Percentiles rank a stretch among this genome's conserved stretches.
Evolutionary conservation across 176 grass and related monocot genomes (phyloP).

Genomic region (Aegilops longissima): DNA sequence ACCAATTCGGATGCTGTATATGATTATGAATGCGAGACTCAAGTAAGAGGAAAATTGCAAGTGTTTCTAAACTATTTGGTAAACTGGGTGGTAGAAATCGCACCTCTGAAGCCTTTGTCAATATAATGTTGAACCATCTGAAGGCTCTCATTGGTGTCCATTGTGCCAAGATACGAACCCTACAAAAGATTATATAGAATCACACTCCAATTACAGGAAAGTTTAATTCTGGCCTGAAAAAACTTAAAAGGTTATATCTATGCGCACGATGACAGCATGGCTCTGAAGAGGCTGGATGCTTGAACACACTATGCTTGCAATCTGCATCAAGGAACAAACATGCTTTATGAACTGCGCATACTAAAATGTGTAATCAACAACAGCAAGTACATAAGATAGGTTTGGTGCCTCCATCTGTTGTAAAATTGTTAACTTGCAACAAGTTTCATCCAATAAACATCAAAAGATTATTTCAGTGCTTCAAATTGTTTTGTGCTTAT

Average conservation of each 20-base stretch:
- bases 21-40: not conserved
- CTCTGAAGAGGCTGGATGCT: constrained; percentile 88
- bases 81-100: constrained; percentile 8
- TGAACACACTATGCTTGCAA: constrained; percentile 78
- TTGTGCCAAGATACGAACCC: constrained; percentile 48
- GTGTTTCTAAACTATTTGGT: not conserved
- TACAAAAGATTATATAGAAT: constrained; percentile 37
- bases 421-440: not conserved
- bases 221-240: not conserved
- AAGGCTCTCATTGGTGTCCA: constrained; percentile 52
- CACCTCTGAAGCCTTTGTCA: constrained; percentile 88
- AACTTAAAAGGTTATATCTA: not conserved
- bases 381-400: not conserved
- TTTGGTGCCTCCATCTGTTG: not conserved
- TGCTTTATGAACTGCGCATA: not conserved
- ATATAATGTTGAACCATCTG: constrained; percentile 57
- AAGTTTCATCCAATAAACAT: not conserved
- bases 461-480: not conserved
- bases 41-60: not conserved
- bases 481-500: not conserved
- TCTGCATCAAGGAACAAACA: constrained; percentile 36
- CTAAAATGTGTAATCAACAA: not conserved
- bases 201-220: not conserved
- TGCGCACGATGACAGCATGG: constrained; percentile 45
- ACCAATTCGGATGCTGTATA: not conserved